Evolutionary conservation across 768 basidiomycete species (phyloP).

Genomic region (Phaeotremella skinneri): DNA sequence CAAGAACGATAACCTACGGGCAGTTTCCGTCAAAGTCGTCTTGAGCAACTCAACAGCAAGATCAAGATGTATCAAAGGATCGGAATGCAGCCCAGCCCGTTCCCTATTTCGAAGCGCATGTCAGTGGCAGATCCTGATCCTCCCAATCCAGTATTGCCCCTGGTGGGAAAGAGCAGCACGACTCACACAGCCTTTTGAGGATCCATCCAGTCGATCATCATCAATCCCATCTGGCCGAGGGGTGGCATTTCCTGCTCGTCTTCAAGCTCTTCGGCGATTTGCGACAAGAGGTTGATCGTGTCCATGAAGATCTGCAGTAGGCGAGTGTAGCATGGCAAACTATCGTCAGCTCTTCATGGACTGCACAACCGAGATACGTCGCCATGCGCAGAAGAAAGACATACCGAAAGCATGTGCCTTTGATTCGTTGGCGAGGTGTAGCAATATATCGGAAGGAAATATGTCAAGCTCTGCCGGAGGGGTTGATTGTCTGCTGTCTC

Average conservation of each 20-base stretch:
- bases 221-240: constrained; percentile 68
- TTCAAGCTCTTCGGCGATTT: constrained; percentile 64
- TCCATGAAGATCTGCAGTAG: constrained; percentile 64
- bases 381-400: constrained; percentile 24
- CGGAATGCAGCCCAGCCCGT: constrained; percentile 52
- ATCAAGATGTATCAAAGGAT: constrained; percentile 58
- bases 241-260: constrained; percentile 72
- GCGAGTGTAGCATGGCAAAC: not conserved
- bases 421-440: constrained; percentile 77
- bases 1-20: constrained; percentile 55
- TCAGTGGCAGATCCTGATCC: not conserved
- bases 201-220: constrained; percentile 86
- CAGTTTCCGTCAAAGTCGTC: constrained; percentile 57
- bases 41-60: constrained; percentile 62
- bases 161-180: not conserved
- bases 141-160: not conserved
- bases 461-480: constrained; percentile 77
- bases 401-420: constrained; percentile 64
- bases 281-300: constrained; percentile 63
- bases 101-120: constrained; percentile 49
- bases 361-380: not conserved
- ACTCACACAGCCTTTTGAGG: constrained; percentile 65
- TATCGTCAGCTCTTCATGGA: constrained; percentile 1
- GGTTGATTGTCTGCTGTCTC: constrained; percentile 76
- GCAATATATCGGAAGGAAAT: constrained; percentile 83